Percentiles rank a stretch among this genome's conserved stretches.
Conservation (phyloP, 352 stramenopile genomes). For the Globisporangium recalcitrans region DNA sequence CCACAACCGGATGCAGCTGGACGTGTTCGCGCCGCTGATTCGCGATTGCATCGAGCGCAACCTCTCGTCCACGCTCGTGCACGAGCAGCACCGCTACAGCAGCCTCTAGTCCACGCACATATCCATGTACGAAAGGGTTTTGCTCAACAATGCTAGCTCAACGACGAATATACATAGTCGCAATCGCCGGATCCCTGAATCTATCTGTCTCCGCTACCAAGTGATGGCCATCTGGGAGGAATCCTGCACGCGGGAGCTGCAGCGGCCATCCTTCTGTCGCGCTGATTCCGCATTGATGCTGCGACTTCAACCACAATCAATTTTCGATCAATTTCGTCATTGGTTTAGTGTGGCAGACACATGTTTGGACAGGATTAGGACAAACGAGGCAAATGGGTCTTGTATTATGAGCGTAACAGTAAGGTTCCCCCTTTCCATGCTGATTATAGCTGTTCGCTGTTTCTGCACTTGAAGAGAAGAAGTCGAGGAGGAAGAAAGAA, state of each 20-base stretch:
- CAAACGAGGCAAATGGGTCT: background rate
- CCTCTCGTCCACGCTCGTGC: slow-evolving; percentile 40
- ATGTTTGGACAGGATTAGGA: no score
- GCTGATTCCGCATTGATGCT: no score
- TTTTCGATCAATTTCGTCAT: no score
- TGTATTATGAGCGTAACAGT: background rate
- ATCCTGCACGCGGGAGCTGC: no score
- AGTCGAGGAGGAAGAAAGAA: background rate
- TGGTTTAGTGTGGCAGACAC: background rate
- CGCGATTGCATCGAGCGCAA: slow-evolving; percentile 67
- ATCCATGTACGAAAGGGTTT: background rate
- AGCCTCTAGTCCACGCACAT: slow-evolving; percentile 31
- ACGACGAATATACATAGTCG: no score
- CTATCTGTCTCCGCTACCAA: background rate
- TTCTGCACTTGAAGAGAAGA: slow-evolving; percentile 7
- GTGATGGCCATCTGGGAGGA: background rate
- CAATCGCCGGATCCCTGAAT: no score
- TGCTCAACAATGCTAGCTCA: no score
- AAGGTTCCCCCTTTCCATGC: slow-evolving; percentile 1
- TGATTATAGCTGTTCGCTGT: slow-evolving; percentile 1
- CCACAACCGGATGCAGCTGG: slow-evolving; percentile 70
- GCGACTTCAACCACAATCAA: no score
- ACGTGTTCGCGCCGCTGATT: slow-evolving; percentile 67
- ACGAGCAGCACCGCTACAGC: slow-evolving; percentile 79
- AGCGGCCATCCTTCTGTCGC: no score